Evolutionary conservation across 108 stramenopile genomes (phyloP).

Genomic region (Cyclotella choctawhatcheeana): DNA sequence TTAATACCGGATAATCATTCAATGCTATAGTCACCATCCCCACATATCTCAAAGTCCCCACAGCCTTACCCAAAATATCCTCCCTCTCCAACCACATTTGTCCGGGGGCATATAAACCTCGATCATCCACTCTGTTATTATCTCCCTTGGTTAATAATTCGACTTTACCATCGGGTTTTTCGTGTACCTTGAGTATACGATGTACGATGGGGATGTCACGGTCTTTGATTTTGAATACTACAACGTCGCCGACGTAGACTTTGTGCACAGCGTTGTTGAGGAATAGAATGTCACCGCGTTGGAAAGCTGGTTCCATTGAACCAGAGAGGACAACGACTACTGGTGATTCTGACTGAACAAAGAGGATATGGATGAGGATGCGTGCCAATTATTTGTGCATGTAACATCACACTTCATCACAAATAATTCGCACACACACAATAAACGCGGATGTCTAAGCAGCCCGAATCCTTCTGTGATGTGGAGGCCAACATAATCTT

Average conservation of each 20-base stretch:
- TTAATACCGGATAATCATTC: constrained; percentile 98
- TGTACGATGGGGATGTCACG: constrained; percentile 99
- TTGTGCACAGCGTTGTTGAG: constrained; percentile 94
- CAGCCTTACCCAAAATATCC: constrained; percentile 97
- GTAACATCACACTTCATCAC: background rate
- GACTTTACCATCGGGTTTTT: constrained; percentile 79
- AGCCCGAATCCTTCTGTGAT: too few relatives aligned
- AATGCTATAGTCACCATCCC: constrained; percentile 99
- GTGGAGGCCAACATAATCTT: too few relatives aligned
- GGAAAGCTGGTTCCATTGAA: constrained; percentile 99
- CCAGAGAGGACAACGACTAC: constrained; percentile 98
- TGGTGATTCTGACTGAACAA: constrained; percentile 87
- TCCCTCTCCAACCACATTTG: constrained; percentile 98
- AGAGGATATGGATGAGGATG: background rate
- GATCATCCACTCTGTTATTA: constrained; percentile 99
- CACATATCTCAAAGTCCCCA: constrained; percentile 94
- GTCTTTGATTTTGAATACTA: constrained; percentile 99
- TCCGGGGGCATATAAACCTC: constrained; percentile 98
- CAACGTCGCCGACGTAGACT: constrained; percentile 97
- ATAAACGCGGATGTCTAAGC: background rate
- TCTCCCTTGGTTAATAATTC: constrained; percentile 99
- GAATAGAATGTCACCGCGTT: constrained; percentile 99
- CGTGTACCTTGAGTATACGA: constrained; percentile 97
- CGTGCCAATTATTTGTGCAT: background rate
- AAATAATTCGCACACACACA: background rate